Base-by-base conservation (phyloP, 306 rosid species). In the Albizia julibrissin region DNA sequence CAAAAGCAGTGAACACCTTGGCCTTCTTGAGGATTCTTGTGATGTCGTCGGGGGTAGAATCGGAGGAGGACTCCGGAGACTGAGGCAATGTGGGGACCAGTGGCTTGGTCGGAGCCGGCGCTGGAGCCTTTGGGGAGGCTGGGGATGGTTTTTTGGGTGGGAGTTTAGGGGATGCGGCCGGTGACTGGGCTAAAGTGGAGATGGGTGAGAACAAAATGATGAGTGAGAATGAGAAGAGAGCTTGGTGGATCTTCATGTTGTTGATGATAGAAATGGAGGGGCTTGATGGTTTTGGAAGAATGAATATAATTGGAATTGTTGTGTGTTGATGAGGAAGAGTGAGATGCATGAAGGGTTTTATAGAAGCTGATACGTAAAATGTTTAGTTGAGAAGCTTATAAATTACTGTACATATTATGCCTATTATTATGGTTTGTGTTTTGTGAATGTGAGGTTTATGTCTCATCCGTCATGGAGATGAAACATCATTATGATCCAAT, bases 21-120 rank as follows among this genome's bases (percentile, higher is more conserved):
- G 87, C 85, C 75, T 85, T 85, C 77, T 24, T 85, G 10, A 85
- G 87, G 72, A 85, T 85, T 46, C 14, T 77, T 15, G 79, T 74
- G 49, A 85, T 78, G 78, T 85, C 88, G 2, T 81, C 83, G 0
- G 88, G 80, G 76, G 71, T 18, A 1, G 88, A 54, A 8, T 84
- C 86, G 1, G 86, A 84, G 26, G 87, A 14, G 39, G 87, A 21
- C 27, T 72, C 83, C 19, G 88, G 80, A 9, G 84, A 42, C 1
- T 72, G 78, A 8, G 84, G 74, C 3, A 64, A 65, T 73, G 88
- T 77, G 37, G 88, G 85, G 80, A 85, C 88, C 74, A 73, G 47
- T 10, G 85, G 80, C 59, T 85, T 85, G 0, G 58, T 14, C 16
- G 80, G 87, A 15, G 84, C 75, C 42, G 81, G 62, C 1, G 62